These are phyloP conservation scores for Stachybotrys chlorohalonatus DNA, from an alignment of 2,329 filamentous ascomycete genomes.

Conservation along the genomic window DNA sequence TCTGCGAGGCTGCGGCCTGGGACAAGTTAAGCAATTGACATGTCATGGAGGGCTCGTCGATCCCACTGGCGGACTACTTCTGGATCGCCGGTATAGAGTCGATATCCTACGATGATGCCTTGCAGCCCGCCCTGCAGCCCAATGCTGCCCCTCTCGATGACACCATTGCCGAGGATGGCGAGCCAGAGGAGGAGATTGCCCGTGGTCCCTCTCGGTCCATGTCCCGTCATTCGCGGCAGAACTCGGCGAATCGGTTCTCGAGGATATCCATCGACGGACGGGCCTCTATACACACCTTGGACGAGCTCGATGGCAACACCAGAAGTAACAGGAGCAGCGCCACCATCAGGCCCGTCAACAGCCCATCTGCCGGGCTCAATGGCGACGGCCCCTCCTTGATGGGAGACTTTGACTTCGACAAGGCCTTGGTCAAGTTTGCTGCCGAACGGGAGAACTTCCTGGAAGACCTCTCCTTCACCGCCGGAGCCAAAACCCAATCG, in stretches of 20 bases:
- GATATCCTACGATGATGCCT: slow-evolving; percentile 52
- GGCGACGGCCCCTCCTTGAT: slow-evolving; percentile 28
- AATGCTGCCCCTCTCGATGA: slow-evolving; percentile 34
- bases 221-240: slow-evolving; percentile 50
- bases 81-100: slow-evolving; percentile 67
- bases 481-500: slow-evolving; percentile 66
- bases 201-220: slow-evolving; percentile 14
- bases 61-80: slow-evolving; percentile 65
- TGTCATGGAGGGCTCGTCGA: slow-evolving; percentile 53
- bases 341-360: slow-evolving; percentile 44
- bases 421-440: slow-evolving; percentile 87
- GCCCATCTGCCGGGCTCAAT: slow-evolving; percentile 2
- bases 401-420: slow-evolving; percentile 83
- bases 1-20: not conserved
- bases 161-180: slow-evolving; percentile 55
- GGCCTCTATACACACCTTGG: slow-evolving; percentile 44
- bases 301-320: slow-evolving; percentile 49
- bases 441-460: slow-evolving; percentile 91
- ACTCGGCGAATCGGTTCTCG: slow-evolving; percentile 49
- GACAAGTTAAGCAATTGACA: slow-evolving; percentile 21
- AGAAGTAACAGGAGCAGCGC: slow-evolving; percentile 58
- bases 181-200: slow-evolving; percentile 36
- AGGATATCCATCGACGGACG: slow-evolving; percentile 41
- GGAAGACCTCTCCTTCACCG: slow-evolving; percentile 82
- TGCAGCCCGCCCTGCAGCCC: slow-evolving; percentile 21